phyloP scores from a whole-genome alignment of 1,284 basidiomycete species.

The Ganoderma multipileum region DNA sequence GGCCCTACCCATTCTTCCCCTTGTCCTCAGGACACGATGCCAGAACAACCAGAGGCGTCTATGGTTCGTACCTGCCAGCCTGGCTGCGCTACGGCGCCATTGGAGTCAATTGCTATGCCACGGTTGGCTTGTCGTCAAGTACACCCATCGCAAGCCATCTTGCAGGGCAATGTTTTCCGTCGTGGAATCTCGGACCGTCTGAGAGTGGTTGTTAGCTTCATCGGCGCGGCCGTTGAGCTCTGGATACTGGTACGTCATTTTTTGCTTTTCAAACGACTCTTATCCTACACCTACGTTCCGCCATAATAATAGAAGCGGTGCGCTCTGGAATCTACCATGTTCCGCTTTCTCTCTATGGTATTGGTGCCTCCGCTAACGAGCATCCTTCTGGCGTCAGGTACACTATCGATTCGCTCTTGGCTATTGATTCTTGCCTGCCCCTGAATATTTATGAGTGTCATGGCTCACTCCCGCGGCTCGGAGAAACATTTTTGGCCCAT shows the following conservation, averaged over 20 bases:
- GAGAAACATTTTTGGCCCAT: neutral
- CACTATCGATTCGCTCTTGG: neutral
- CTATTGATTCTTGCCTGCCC: neutral
- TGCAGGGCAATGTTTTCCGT: neutral
- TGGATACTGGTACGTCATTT: neutral
- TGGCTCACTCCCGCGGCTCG: neutral
- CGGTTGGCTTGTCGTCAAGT: neutral
- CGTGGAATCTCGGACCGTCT: neutral
- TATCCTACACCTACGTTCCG: neutral
- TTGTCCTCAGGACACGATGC: neutral
- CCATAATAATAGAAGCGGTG: neutral
- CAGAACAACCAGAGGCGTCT: neutral
- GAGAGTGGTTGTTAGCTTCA: neutral
- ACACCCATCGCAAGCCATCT: neutral
- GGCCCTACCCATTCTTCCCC: neutral
- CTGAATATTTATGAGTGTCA: neutral
- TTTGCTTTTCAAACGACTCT: no score
- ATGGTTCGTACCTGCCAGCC: neutral
- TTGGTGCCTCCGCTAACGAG: neutral
- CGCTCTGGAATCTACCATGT: neutral
- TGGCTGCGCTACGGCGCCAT: neutral
- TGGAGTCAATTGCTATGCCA: neutral
- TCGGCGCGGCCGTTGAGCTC: neutral
- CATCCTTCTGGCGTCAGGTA: conserved; percentile 3
- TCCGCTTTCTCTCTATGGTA: neutral